phyloP scores from a whole-genome alignment of 257 asterid genomes.

The Leonotis leonurus region DNA sequence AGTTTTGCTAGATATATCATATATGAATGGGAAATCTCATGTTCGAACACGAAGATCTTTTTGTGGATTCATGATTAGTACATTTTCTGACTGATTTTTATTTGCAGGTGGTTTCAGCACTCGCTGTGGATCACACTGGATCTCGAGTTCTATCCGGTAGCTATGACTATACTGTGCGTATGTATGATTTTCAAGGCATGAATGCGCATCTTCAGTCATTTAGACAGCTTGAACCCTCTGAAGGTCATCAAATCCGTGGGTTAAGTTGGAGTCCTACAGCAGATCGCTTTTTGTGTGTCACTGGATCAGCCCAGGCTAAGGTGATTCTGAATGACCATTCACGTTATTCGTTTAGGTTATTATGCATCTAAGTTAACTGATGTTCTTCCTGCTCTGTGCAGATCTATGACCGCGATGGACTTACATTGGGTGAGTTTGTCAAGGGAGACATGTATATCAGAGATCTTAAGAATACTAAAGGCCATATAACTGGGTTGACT shows the following conservation, averaged over 20 bases:
- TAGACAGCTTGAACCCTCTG: conserved; percentile 91
- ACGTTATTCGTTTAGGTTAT: conserved; percentile 7
- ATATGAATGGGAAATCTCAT: too few species aligned
- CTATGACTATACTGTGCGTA: conserved; percentile 81
- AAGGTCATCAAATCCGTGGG: conserved; percentile 96
- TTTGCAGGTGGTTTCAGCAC: conserved; percentile 79
- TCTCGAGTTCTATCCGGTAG: conserved; percentile 94
- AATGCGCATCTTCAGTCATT: conserved; percentile 90
- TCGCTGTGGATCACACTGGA: conserved; percentile 90
- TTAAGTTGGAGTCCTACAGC: conserved; percentile 98
- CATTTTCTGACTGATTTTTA: conserved; percentile 1
- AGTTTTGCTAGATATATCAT: not conserved
- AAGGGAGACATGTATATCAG: conserved; percentile 98
- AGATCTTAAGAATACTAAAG: conserved; percentile 94
- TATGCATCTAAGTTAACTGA: conserved; percentile 3
- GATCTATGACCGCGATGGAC: conserved; percentile 98
- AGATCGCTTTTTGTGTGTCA: conserved; percentile 86
- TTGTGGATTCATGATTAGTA: not conserved
- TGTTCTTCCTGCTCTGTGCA: conserved; percentile 25
- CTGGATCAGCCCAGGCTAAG: conserved; percentile 99
- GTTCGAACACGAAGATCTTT: too few species aligned
- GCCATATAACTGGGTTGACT: conserved; percentile 95
- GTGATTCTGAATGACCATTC: conserved; percentile 26
- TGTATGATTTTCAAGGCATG: conserved; percentile 99
- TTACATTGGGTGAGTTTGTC: conserved; percentile 82